Conservation (phyloP, 2,329 filamentous ascomycete species). For the Pseudogymnoascus sp. region DNA sequence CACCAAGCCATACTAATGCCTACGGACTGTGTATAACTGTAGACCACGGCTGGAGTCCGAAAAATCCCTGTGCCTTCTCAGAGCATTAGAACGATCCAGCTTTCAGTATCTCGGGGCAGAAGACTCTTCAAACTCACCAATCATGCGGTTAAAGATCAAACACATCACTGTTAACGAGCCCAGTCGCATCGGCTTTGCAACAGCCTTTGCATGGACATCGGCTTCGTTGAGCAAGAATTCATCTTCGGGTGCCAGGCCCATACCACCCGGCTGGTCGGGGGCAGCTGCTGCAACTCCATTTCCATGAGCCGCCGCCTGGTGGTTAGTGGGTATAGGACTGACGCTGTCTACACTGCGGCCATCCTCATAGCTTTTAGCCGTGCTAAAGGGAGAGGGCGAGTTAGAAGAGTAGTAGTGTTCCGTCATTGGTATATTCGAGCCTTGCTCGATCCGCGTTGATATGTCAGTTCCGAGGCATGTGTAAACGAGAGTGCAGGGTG, state of each 20-base stretch:
- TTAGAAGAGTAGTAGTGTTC: neutral
- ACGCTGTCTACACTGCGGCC: neutral
- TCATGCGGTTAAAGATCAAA: slow-evolving; percentile 16
- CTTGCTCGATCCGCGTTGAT: neutral
- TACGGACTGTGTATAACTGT: slow-evolving; percentile 13
- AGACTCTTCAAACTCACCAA: neutral
- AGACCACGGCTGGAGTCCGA: slow-evolving; percentile 11
- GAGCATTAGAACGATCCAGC: neutral
- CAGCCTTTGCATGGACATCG: slow-evolving; percentile 15
- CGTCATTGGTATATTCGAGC: neutral
- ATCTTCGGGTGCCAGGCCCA: slow-evolving; percentile 10
- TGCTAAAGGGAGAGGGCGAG: neutral
- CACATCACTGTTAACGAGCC: slow-evolving; percentile 17
- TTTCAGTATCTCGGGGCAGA: neutral
- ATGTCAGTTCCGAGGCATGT: neutral
- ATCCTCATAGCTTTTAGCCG: neutral
- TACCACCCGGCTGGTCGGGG: slow-evolving; percentile 4
- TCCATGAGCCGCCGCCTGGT: neutral
- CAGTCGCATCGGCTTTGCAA: slow-evolving; percentile 15
- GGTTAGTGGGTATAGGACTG: neutral
- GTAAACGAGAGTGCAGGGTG: neutral
- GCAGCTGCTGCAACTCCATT: neutral
- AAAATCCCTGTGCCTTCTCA: slow-evolving; percentile 16
- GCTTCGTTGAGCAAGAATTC: slow-evolving; percentile 2
- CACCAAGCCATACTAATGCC: slow-evolving; percentile 15